These are phyloP conservation scores for Mucor irregularis DNA, from an alignment of 371 early-diverging fungal species.

Conservation along the genomic window DNA sequence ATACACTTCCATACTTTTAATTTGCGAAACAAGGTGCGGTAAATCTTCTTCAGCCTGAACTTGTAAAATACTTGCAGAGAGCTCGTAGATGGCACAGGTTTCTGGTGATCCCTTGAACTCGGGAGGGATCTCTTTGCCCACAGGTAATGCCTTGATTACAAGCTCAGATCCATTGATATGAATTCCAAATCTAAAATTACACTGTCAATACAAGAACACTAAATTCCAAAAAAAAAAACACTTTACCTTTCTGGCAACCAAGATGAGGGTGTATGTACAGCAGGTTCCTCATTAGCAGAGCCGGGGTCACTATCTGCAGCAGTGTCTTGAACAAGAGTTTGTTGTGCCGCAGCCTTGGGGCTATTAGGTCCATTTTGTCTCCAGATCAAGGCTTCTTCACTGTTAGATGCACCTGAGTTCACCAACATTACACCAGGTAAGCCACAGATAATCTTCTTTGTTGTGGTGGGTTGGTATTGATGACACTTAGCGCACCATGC, in stretches of 20 bases:
- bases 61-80: conserved; percentile 68
- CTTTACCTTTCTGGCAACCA: conserved; percentile 53
- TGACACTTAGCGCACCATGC: conserved; percentile 82
- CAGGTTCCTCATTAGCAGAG: conserved; percentile 15
- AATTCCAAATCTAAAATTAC: conserved; percentile 47
- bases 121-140: conserved; percentile 43
- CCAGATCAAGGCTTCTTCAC: conserved; percentile 59
- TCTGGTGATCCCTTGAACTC: conserved; percentile 42
- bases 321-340: not conserved
- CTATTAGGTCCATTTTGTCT: conserved; percentile 48
- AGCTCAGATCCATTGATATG: conserved; percentile 48
- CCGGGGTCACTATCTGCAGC: conserved; percentile 20
- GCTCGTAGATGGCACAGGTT: conserved; percentile 57
- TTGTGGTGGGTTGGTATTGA: conserved; percentile 69
- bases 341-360: conserved; percentile 16
- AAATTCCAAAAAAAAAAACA: not conserved
- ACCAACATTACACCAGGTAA: conserved; percentile 69
- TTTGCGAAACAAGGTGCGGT: conserved; percentile 77
- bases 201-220: not conserved
- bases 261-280: conserved; percentile 23
- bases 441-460: conserved; percentile 61
- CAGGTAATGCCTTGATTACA: conserved; percentile 42
- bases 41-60: conserved; percentile 60
- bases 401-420: conserved; percentile 64
- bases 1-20: conserved; percentile 56